phyloP scores from a whole-genome alignment of 495 filamentous ascomycete species.

The Penicillium fimorum region DNA sequence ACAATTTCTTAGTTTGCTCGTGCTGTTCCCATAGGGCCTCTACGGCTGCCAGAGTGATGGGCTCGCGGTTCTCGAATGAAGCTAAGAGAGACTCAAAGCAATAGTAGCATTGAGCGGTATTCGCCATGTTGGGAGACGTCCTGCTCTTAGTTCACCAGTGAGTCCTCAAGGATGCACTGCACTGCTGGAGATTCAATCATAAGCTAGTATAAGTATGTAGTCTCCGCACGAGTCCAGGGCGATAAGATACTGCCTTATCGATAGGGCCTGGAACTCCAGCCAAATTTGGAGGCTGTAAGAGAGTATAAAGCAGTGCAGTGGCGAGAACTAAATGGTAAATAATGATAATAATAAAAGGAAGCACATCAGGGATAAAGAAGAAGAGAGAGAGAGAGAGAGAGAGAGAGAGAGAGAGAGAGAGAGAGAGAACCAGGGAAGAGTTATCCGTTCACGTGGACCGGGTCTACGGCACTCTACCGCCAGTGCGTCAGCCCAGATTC shows the following conservation, averaged over 20 bases:
- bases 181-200: conserved; percentile 10
- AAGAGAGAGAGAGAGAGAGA: not conserved
- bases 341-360: not conserved
- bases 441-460: not conserved
- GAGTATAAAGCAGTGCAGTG: not conserved
- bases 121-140: conserved; percentile 65
- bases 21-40: conserved; percentile 69
- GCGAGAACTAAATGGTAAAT: not conserved
- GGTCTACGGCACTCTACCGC: too few relatives aligned
- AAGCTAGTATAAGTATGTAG: conserved; percentile 5
- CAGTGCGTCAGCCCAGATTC: too few relatives aligned
- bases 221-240: conserved; percentile 10
- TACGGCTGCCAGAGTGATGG: conserved; percentile 60
- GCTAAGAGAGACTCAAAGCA: conserved; percentile 84
- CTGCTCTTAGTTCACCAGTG: not conserved
- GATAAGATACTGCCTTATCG: conserved; percentile 23
- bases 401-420: not conserved
- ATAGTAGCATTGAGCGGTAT: conserved; percentile 77
- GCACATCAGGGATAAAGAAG: not conserved
- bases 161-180: conserved; percentile 1
- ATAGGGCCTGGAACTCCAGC: conserved; percentile 1
- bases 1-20: conserved; percentile 43
- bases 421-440: not conserved
- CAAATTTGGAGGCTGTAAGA: not conserved
- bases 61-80: conserved; percentile 58